A percentile compares a stretch with the other conserved stretches of the same genome.
Evolutionary conservation across 139 green algal genomes (phyloP).

Genomic region (Pseudopediastrum boryanum): DNA sequence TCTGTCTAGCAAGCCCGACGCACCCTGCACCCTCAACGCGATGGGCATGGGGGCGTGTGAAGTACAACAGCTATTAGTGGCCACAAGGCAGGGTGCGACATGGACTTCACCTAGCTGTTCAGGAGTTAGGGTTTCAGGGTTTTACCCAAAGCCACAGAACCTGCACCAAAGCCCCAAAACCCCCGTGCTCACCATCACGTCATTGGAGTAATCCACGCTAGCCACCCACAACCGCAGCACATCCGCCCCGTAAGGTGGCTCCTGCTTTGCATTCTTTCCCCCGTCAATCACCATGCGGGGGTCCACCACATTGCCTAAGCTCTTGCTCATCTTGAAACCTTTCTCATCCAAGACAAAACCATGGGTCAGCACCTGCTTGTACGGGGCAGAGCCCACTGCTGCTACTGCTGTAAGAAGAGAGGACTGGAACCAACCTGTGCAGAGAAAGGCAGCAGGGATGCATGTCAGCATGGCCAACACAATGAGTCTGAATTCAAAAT

Average conservation of each 20-base stretch:
- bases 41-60: too few species aligned
- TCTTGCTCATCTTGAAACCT: constrained; percentile 95
- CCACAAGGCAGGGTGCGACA: too few species aligned
- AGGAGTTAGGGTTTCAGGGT: too few species aligned
- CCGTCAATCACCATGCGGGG: constrained; percentile 88
- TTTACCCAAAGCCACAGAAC: too few species aligned
- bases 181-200: constrained; percentile 80
- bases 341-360: constrained; percentile 94
- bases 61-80: too few species aligned
- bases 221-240: constrained; percentile 97
- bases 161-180: background rate
- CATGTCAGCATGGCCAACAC: too few species aligned
- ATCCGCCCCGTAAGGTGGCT: constrained; percentile 92
- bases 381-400: constrained; percentile 77
- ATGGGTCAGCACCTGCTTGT: constrained; percentile 91
- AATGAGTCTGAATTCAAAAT: too few species aligned
- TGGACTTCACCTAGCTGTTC: too few species aligned
- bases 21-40: too few species aligned
- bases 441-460: too few species aligned
- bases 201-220: constrained; percentile 91
- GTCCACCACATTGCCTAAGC: constrained; percentile 95
- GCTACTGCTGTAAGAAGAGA: constrained; percentile 94
- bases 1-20: too few species aligned
- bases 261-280: constrained; percentile 90
- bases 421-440: constrained; percentile 98